Conservation (phyloP, 2,329 filamentous ascomycete species). For the Lasiodiplodia hormozganensis region DNA sequence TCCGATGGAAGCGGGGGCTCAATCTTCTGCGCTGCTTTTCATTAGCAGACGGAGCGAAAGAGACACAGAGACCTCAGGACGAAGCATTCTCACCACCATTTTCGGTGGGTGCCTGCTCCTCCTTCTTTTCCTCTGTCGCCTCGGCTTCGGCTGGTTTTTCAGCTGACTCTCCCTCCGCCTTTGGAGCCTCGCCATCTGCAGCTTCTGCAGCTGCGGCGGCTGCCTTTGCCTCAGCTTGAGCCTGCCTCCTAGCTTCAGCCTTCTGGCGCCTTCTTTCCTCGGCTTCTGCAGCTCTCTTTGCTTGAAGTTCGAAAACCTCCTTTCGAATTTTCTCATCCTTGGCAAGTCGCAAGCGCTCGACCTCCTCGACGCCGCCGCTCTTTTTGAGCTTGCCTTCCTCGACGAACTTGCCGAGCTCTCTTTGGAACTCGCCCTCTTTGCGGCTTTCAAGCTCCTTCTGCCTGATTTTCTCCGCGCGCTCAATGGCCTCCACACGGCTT, state of each 20-base stretch:
- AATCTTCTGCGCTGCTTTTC: neutral
- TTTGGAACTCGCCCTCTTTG: slow-evolving; percentile 77
- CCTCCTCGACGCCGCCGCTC: slow-evolving; percentile 92
- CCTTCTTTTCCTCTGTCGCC: slow-evolving; percentile 23
- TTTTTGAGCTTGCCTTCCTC: slow-evolving; percentile 93
- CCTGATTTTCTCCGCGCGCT: slow-evolving; percentile 90
- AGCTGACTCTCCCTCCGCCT: neutral
- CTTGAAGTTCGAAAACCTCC: slow-evolving; percentile 69
- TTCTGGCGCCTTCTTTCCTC: slow-evolving; percentile 50
- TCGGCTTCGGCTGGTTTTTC: slow-evolving; percentile 6
- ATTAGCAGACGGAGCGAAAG: slow-evolving; percentile 23
- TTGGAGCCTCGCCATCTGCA: slow-evolving; percentile 34
- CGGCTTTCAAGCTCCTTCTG: slow-evolving; percentile 86
- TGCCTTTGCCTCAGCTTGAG: slow-evolving; percentile 40
- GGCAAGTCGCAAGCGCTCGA: slow-evolving; percentile 80
- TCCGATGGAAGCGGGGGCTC: neutral
- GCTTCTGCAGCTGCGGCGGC: slow-evolving; percentile 36
- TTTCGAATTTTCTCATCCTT: slow-evolving; percentile 87
- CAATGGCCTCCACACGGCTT: slow-evolving; percentile 89
- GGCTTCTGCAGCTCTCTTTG: slow-evolving; percentile 54
- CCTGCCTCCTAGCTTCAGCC: slow-evolving; percentile 32
- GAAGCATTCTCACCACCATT: slow-evolving; percentile 28
- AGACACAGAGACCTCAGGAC: slow-evolving; percentile 5
- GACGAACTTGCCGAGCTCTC: slow-evolving; percentile 85
- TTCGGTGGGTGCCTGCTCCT: slow-evolving; percentile 29